Base-by-base conservation (phyloP, 1,139 yeast genomes). In the Yamadazyma aaseri region DNA sequence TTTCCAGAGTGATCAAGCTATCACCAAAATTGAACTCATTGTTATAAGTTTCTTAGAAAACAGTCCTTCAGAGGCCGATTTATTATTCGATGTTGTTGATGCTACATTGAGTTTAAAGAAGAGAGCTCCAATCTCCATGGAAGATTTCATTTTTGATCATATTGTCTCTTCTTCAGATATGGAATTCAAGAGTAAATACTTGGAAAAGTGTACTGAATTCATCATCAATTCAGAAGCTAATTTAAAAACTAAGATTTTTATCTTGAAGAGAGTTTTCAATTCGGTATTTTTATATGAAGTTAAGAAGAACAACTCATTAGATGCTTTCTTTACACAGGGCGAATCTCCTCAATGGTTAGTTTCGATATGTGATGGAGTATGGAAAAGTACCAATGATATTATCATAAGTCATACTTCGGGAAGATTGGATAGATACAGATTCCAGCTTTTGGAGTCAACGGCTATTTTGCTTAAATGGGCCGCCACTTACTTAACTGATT, bases 371-470 rank as follows among this genome's bases (percentile, higher is more conserved):
- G 66, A 70, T 9, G 76, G 76, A 38, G 69, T 92, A 10, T 92
- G 98, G 98, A 71, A 76, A 46, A 74, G 83, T 1, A 66, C 74
- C 1, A 68, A 73, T 36, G 77, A 76, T 32, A 64, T 75, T 20
- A 63, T 75, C 18, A 65, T 76, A 3, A 77, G 73, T 35, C 82
- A 76, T 34, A 71, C 78, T 7, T 74, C 87, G 0, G 95, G 92
- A 3, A 69, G 81, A 5, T 71, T 81, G 48, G 97, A 92, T 50
- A 71, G 76, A 28, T 84, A 79, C 56, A 68, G 95, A 39, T 77
- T 85, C 43, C 94, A 86, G 40, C 65, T 92, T 11, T 67, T 94
- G 26, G 96, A 90, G 47, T 61, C 87, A 55, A 84, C 97, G 0
- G 81, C 96, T 0, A 62, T 85, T 33, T 61, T 92, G 29, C 76